Evolutionary conservation across 1,139 yeast genomes (phyloP), one percentile per base, ranked within the genome.

Genomic region (Pneumocystis murina): DNA sequence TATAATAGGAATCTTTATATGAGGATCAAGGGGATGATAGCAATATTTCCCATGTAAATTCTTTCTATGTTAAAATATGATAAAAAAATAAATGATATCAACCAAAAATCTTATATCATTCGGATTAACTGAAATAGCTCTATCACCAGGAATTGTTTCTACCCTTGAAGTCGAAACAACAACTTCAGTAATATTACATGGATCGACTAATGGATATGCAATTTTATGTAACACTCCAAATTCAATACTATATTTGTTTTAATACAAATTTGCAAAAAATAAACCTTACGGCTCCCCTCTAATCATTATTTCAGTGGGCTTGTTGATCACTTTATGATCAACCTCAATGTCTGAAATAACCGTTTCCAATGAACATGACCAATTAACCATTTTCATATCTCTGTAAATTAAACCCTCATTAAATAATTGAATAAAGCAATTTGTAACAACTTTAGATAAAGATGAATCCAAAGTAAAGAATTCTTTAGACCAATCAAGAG

Each of bases 331-430:
- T 16, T 30, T 60, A 28, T 36, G 17, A 14, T 60, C 63, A 24
- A 65, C 67, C 43, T 65, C 67, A 57, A 65, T 64, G 16, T 65
- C 67, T 3, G 67, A 65, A 36, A 65, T 64, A 35, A 61, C 67
- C 12, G 64, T 65, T 39, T 60, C 61, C 33, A 65, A 48, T 36
- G 36, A 35, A 20, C 59, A 38, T 12, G 66, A 65, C 67, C 67
- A 65, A 65, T 65, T 65, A 39, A 65, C 67, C 66, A 65, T 64
- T 30, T 64, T 59, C 3, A 35, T 30, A 30, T 62, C 65, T 48
- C 67, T 61, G 30, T 61, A 59, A 30, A 65, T 61, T 16, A 64
- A 60, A 28, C 67, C 67, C 24, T 59, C 61, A n/a, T 64, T 60
- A 62, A 61, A 64, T 24, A 65, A 54, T 30, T 33, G 48, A 30